These are phyloP conservation scores for Ophiostoma sp. DNA, from an alignment of 2,329 filamentous ascomycete species.

Conservation along the genomic window DNA sequence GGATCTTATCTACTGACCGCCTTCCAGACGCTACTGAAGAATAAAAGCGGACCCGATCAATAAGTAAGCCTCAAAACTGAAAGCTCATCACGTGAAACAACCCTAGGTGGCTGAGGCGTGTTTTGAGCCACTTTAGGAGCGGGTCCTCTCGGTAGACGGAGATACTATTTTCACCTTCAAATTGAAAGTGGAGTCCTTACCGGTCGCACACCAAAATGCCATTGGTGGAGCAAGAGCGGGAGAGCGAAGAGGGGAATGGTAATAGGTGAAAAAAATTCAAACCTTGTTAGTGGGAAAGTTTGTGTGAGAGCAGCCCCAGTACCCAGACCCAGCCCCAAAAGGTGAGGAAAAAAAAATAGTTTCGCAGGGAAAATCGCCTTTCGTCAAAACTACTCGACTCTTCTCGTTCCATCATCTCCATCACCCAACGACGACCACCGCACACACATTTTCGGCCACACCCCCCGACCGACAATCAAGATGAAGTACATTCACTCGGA, in stretches of 20 bases:
- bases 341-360: conserved; percentile 21
- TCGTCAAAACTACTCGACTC: conserved; percentile 20
- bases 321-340: conserved; percentile 16
- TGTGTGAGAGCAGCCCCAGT: conserved; percentile 21
- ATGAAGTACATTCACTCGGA: conserved; percentile 99
- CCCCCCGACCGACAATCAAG: conserved; percentile 52
- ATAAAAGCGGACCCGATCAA: neutral
- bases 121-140: neutral
- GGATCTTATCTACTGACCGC: conserved; percentile 2
- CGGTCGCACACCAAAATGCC: conserved; percentile 15
- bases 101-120: neutral
- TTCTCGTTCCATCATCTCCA: conserved; percentile 20
- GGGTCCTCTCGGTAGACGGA: conserved; percentile 10
- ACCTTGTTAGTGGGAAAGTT: conserved; percentile 22
- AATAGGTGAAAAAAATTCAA: conserved; percentile 23
- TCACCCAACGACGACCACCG: conserved; percentile 24
- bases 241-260: neutral
- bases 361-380: conserved; percentile 20
- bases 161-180: conserved; percentile 8
- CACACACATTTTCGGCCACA: conserved; percentile 19
- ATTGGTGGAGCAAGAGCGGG: neutral
- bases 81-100: neutral
- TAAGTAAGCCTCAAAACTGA: neutral
- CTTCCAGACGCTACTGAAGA: neutral
- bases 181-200: neutral